Percentiles rank a stretch among this genome's conserved stretches.
Evolutionary conservation across 2,329 filamentous ascomycete genomes (phyloP).

Genomic region (Podosphaera xanthii): DNA sequence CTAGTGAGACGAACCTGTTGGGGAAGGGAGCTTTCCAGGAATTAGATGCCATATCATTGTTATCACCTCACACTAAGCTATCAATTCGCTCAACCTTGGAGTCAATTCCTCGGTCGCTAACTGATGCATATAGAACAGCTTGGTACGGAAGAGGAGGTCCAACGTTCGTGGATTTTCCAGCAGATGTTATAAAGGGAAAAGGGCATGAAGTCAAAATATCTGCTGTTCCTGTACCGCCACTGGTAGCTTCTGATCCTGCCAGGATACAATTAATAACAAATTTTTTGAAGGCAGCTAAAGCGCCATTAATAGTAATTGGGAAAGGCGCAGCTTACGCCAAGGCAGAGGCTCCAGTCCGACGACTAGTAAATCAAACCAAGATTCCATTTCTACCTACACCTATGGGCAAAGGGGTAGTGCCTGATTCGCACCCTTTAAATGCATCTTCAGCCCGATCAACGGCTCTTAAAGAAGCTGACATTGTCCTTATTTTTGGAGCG

Average conservation of each 20-base stretch:
- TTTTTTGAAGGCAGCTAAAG: slow-evolving; percentile 24
- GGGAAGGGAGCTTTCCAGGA: slow-evolving; percentile 34
- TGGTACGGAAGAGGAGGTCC: slow-evolving; percentile 31
- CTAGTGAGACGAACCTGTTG: slow-evolving; percentile 26
- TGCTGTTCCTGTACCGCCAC: slow-evolving; percentile 19
- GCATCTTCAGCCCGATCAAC: slow-evolving; percentile 28
- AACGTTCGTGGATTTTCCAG: slow-evolving; percentile 30
- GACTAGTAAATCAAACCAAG: slow-evolving; percentile 23
- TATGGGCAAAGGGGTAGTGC: slow-evolving; percentile 33
- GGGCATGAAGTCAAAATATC: slow-evolving; percentile 11
- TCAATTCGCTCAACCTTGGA: slow-evolving; percentile 23
- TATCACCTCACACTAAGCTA: slow-evolving; percentile 29
- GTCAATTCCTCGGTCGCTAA: slow-evolving; percentile 23
- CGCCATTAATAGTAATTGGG: slow-evolving; percentile 29
- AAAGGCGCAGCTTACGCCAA: slow-evolving; percentile 31
- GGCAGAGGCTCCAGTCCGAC: slow-evolving; percentile 23
- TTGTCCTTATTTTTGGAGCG: slow-evolving; percentile 30
- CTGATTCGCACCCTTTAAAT: slow-evolving; percentile 29
- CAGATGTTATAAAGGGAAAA: slow-evolving; percentile 28
- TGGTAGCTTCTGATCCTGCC: slow-evolving; percentile 22
- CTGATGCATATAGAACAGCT: slow-evolving; percentile 27
- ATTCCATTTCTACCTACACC: slow-evolving; percentile 33
- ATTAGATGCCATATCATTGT: slow-evolving; percentile 28
- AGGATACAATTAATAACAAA: slow-evolving; percentile 20
- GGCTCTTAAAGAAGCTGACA: slow-evolving; percentile 28